Percentiles rank a stretch among this genome's conserved stretches.
Evolutionary conservation across 1,139 yeast species (phyloP).

Genomic region (Debaryomyces nepalensis): DNA sequence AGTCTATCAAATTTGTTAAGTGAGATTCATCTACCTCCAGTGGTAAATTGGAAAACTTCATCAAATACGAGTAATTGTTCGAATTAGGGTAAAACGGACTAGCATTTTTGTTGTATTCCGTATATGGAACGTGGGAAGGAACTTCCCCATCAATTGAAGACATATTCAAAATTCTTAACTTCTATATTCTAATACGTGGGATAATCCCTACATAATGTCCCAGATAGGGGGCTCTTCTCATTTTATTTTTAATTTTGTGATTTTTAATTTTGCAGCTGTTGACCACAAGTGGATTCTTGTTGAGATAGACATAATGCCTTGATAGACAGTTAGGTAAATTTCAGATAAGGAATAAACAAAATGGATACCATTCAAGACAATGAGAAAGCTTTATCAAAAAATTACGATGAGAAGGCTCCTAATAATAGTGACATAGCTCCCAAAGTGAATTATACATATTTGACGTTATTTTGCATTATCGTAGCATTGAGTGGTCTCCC

Average conservation of each 20-base stretch:
- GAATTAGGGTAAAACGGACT: constrained; percentile 30
- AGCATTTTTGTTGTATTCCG: constrained; percentile 30
- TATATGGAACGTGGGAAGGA: constrained; percentile 2
- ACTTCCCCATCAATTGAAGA: constrained; percentile 7
- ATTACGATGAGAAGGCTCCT: not conserved
- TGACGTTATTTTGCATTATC: constrained; percentile 13
- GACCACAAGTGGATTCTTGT: constrained; percentile 7
- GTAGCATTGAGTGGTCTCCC: constrained; percentile 28
- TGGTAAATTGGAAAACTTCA: constrained; percentile 21
- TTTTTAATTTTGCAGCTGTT: constrained; percentile 10
- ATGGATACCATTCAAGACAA: constrained; percentile 5
- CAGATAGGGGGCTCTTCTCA: constrained; percentile 7
- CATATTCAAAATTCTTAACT: constrained; percentile 1
- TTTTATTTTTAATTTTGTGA: constrained; percentile 10
- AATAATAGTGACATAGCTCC: not conserved
- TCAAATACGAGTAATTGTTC: constrained; percentile 3
- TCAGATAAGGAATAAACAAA: not conserved
- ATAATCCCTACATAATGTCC: not conserved
- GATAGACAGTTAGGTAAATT: not conserved
- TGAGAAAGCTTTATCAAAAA: constrained; percentile 6
- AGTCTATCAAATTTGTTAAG: constrained; percentile 22
- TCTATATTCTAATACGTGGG: not conserved
- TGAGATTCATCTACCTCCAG: constrained; percentile 14
- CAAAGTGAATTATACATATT: constrained; percentile 7
- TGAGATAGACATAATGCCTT: not conserved